Base-by-base conservation (phyloP, 1,284 basidiomycete species). In the Pyrrhoderma noxium region DNA sequence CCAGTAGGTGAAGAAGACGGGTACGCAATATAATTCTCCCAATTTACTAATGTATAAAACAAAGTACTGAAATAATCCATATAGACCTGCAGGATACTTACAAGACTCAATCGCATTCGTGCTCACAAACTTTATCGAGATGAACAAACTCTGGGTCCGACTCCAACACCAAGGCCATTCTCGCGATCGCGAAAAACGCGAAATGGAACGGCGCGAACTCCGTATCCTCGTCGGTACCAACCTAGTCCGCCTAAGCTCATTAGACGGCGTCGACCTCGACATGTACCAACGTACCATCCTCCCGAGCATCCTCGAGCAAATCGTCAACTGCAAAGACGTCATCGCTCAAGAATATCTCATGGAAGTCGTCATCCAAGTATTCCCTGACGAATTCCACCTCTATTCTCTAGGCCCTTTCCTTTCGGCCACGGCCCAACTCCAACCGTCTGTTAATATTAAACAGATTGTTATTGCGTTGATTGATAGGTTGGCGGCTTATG, bases 91-190 rank as follows among this genome's bases (percentile, higher is more conserved):
- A 40, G 93, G 93, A 44, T 91, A 92, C 64, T 75, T 97, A 2
- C 84, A 93, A 68, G 93, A 97, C 67, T 95, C 92, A 1, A 93
- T 91, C 58, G 82, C 80, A 2, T 97, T 96, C 64, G 92, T 96
- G 22, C 77, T 97, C 54, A 95, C 93, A 57, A 96, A 97, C 70
- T 96, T 96, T 62, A 92, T 97, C 65, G 93, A 97, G 65, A 97
- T 96, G 93, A 97, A 96, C 78, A 97, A 96, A 67, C 82, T 97
- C 23, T 97, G 93, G 93, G 94, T 97, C 1, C 84, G 93, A 40
- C 74, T 97, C 19, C 94, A 97, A 66, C 93, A 97, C 62, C 89
- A 94, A 64, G 94, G 93, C 0, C 92, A 95, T 64, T 94, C 93
- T 4, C 80, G 92, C 42, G 93, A 97, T 66, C 82, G 92, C 49